Evolutionary conservation across 2,329 filamentous ascomycete species (phyloP).

Genomic region (Pezicula radicicola): DNA sequence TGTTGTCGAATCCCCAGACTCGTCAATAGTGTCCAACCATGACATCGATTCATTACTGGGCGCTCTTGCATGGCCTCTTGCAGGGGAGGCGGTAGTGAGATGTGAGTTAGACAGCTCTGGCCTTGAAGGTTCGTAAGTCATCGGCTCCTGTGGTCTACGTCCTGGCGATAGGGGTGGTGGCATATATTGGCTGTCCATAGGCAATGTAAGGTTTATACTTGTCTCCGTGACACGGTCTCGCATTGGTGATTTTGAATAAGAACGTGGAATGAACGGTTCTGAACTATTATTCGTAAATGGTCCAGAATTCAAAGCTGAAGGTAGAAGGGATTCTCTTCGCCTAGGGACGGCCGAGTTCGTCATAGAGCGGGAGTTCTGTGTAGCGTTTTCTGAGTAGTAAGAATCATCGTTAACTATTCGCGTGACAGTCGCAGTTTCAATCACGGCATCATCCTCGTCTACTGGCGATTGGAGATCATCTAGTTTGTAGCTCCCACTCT

Average conservation of each 20-base stretch:
- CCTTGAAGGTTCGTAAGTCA: conserved; percentile 24
- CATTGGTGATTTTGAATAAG: conserved; percentile 50
- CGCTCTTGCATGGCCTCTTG: conserved; percentile 47
- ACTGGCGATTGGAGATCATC: conserved; percentile 30
- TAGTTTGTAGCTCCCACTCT: conserved; percentile 55
- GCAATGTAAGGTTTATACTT: conserved; percentile 41
- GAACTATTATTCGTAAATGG: conserved; percentile 28
- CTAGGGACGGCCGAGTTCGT: conserved; percentile 24
- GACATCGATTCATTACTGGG: conserved; percentile 80
- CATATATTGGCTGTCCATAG: conserved; percentile 58
- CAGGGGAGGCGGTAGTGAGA: conserved; percentile 32
- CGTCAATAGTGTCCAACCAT: conserved; percentile 92
- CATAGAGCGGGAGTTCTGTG: conserved; percentile 18
- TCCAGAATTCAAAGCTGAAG: conserved; percentile 22
- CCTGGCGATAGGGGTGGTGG: conserved; percentile 67
- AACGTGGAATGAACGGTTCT: conserved; percentile 40
- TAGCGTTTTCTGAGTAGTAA: conserved; percentile 12
- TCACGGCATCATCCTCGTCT: conserved; percentile 40
- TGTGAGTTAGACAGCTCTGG: conserved; percentile 26
- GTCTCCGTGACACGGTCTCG: conserved; percentile 32
- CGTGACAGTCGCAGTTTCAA: conserved; percentile 51
- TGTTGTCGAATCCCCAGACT: conserved; percentile 76
- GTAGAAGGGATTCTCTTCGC: conserved; percentile 31
- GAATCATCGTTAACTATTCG: conserved; percentile 43
- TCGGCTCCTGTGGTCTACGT: conserved; percentile 51